Percentiles rank a stretch among this genome's conserved stretches.
Conservation (phyloP, 768 basidiomycete genomes). For the Tricholoma furcatifolium region DNA sequence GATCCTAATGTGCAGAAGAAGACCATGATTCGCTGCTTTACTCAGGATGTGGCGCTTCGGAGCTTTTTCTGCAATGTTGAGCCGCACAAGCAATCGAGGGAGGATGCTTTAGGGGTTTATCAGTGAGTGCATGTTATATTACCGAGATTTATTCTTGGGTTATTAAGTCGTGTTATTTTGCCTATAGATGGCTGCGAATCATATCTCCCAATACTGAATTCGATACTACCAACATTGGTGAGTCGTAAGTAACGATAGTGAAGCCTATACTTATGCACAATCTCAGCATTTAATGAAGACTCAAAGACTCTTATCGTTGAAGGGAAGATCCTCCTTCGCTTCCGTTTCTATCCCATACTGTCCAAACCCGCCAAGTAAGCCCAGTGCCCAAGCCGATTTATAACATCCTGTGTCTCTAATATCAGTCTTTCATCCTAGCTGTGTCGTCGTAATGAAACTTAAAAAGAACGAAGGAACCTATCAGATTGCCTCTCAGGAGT, state of each 20-base stretch:
- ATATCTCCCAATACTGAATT: conserved; percentile 51
- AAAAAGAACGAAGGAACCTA: conserved; percentile 36
- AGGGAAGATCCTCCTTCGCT: conserved; percentile 50
- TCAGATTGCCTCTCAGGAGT: conserved; percentile 56
- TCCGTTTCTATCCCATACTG: conserved; percentile 44
- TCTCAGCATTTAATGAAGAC: conserved; percentile 47
- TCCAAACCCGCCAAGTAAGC: conserved; percentile 47
- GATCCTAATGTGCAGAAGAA: conserved; percentile 50
- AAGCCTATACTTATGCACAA: neutral
- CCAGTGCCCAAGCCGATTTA: too few relatives aligned
- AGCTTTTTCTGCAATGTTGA: conserved; percentile 57
- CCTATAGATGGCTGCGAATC: conserved; percentile 59
- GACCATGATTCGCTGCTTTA: conserved; percentile 49
- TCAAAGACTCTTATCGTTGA: conserved; percentile 48
- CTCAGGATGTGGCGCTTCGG: conserved; percentile 52
- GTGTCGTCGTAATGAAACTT: conserved; percentile 52
- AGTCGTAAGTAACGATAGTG: conserved; percentile 16
- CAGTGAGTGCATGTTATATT: conserved; percentile 36
- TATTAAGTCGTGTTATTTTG: neutral
- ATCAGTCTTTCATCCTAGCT: conserved; percentile 24
- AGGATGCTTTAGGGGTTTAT: conserved; percentile 56
- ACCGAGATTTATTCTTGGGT: neutral
- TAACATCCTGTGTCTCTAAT: neutral
- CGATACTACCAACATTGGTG: conserved; percentile 42
- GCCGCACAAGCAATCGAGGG: conserved; percentile 42